Base-by-base conservation (phyloP, 2,329 filamentous ascomycete species). In the Pyrenophora graminea region DNA sequence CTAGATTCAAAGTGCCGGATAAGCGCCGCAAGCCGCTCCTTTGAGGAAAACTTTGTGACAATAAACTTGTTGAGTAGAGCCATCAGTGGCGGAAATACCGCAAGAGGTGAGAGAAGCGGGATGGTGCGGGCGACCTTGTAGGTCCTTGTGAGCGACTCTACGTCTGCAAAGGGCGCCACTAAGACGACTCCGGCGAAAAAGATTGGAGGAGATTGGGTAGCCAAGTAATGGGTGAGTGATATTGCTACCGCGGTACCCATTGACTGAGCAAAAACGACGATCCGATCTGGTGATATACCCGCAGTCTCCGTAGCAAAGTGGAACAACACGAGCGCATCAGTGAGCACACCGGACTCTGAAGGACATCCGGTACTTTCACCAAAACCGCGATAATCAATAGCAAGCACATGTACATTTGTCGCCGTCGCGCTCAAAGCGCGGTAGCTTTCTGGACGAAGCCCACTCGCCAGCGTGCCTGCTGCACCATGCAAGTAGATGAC, bases 401-500 rank as follows among this genome's bases (percentile, higher is more conserved):
- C 77, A 7, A 87, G 62, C 32, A 82, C 76, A 58, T 87, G 82
- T 2, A 84, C 81, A 33, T 80, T 82, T 17, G 72, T 62, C 0
- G 82, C 78, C 1, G 77, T 72, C 0, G 72, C 77, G 6, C 79
- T 79, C 36, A 85, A 71, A 10, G 79, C 80, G 2, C 82, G 78
- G 63, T 86, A 86, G 61, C 79, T 84, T 3, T 78, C 75, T 0
- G 79, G 78, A 6, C 83, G 71, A 66, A 77, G 82, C 0, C 81
- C 80, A 1, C 80, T 84, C 0, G 75, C 83, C 6, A 86, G 68
- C 0, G 81, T 85, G 0, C 83, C 83, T 7, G 73, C 79, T 1
- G 82, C 79, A 3, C 83, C 83, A 52, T 86, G 82, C 10, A 86
- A 71, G 70, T 84, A 86, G 1, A 90, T 76, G 4, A 90, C 79